Conservation (phyloP, 768 basidiomycete genomes). For the Hydnum rufescens region DNA sequence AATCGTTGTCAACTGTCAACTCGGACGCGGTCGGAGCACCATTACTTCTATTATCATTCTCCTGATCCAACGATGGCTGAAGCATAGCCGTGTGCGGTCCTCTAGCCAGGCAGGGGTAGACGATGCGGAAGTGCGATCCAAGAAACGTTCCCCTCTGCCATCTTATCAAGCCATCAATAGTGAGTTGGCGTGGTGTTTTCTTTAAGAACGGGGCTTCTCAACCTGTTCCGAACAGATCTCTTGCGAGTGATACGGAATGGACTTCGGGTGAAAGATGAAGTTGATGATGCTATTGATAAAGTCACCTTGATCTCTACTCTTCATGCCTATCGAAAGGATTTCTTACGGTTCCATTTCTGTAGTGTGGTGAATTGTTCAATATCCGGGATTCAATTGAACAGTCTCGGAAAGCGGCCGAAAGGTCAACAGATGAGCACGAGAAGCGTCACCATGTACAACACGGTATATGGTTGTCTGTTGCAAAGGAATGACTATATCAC, state of each 20-base stretch:
- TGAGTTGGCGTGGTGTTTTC: slow-evolving; percentile 19
- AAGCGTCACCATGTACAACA: slow-evolving; percentile 47
- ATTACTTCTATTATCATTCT: slow-evolving; percentile 71
- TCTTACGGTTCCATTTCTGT: too few relatives aligned
- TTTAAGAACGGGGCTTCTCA: slow-evolving; percentile 1
- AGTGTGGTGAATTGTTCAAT: slow-evolving; percentile 61
- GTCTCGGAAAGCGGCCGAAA: slow-evolving; percentile 53
- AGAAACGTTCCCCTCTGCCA: slow-evolving; percentile 20
- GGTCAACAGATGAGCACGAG: slow-evolving; percentile 50
- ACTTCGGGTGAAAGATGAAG: slow-evolving; percentile 60
- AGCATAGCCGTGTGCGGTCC: slow-evolving; percentile 1
- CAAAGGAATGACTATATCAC: background rate
- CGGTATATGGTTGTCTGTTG: slow-evolving; percentile 26
- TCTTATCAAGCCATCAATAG: slow-evolving; percentile 86
- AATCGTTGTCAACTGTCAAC: slow-evolving; percentile 88
- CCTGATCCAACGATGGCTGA: slow-evolving; percentile 68
- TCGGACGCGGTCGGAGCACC: slow-evolving; percentile 83
- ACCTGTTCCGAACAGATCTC: slow-evolving; percentile 29
- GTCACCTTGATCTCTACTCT: background rate
- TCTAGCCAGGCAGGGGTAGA: background rate
- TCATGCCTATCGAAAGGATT: too few relatives aligned
- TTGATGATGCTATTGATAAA: slow-evolving; percentile 76
- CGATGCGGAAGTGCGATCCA: background rate
- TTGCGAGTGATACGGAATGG: slow-evolving; percentile 77
- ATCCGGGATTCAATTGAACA: slow-evolving; percentile 80